Base-by-base conservation (phyloP, 139 green algal genomes). In the Marvania coccoides region DNA sequence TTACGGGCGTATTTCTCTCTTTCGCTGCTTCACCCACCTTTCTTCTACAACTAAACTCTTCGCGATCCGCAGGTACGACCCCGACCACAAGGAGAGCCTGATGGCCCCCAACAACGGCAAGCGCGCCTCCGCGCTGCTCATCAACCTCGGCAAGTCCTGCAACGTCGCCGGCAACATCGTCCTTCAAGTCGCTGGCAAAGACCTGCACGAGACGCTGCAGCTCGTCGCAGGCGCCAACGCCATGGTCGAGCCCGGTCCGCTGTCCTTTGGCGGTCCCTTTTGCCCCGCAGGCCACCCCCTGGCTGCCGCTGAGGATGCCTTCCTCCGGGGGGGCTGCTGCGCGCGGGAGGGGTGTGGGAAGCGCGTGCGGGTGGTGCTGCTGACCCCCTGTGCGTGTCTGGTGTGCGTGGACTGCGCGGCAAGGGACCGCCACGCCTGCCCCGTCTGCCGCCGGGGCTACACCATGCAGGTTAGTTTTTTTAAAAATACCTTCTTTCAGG, bases 361-460 rank as follows among this genome's bases (percentile, higher is more conserved):
- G 3, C 26, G 26, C 9, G 47, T 47, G 0, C 67, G 81, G 5
- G 63, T 95, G 39, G 83, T 82, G 7, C 39, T 97, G n/a, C 80
- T 92, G 8, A 94, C 88, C 0, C 91, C 92, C 31, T 98, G 92
- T 66, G 85, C 67, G 10, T 88, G 95, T 76, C 38, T 98, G 38
- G 65, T 89, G 40, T 98, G 92, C 75, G 59, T 90, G 2, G 82
- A 86, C 62, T 98, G 92, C 67, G 73, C 78, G 3, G 62, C 72
- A 38, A 38, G 31, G 15, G 51, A 76, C 55, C 48, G 57, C 37
- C 23, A 55, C 24, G 28, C 36, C 4, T 90, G 67, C 67, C 19
- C 34, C 42, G 3, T 47, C 26, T 78, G 70, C 65, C 45, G 71
- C 9, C 60, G 61, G 45, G 38, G 71, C 2, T 96, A 93, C 78